These are phyloP conservation scores for Venturia asperata DNA, from an alignment of 2,329 filamentous ascomycete genomes.

Conservation along the genomic window DNA sequence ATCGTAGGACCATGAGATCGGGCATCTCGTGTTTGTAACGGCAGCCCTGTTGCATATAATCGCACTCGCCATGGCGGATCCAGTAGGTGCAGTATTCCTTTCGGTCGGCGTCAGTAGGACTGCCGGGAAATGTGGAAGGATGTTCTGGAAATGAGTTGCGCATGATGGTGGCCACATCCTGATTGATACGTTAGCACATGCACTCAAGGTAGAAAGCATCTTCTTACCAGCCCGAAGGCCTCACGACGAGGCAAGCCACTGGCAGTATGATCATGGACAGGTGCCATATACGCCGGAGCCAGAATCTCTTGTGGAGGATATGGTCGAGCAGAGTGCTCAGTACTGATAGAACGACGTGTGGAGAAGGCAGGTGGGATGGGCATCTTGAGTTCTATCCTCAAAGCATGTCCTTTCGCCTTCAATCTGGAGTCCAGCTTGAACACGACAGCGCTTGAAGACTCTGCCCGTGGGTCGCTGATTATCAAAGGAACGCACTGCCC, in stretches of 20 bases:
- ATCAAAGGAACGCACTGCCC: conserved; percentile 1
- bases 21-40: conserved; percentile 91
- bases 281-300: neutral
- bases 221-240: neutral
- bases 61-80: conserved; percentile 79
- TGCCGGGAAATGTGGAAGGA: neutral
- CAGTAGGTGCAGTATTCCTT: conserved; percentile 87
- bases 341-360: neutral
- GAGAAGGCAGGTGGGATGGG: neutral
- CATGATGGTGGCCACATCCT: conserved; percentile 4
- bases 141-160: neutral
- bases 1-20: conserved; percentile 56
- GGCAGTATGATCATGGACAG: neutral
- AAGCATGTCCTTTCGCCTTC: neutral
- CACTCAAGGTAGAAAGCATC: neutral
- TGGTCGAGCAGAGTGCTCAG: neutral
- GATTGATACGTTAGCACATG: neutral
- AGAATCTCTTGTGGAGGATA: neutral
- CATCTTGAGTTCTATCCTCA: neutral
- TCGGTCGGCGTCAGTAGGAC: conserved; percentile 15
- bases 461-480: neutral
- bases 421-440: conserved; percentile 6
- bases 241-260: neutral
- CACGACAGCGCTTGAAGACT: neutral
- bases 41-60: conserved; percentile 79